Evolutionary conservation across 108 stramenopile genomes (phyloP), one percentile per base, ranked within the genome.

Genomic region (Cyclotella choctawhatcheeana): DNA sequence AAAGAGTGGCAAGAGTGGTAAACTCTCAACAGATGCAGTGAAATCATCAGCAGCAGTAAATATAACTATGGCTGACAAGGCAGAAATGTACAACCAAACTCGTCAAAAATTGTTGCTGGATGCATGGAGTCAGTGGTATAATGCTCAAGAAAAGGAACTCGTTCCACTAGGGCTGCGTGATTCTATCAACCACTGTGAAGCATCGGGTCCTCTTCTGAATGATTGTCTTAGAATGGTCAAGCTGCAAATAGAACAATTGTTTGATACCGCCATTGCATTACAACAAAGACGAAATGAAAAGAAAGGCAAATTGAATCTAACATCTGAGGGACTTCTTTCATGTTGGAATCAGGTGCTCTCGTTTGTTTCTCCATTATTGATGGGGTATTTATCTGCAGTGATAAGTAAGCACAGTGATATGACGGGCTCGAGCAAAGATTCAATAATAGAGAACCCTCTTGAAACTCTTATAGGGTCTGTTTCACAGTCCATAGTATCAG

Each of bases 361-460:
- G 4, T 78, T 78, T 45, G 56, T 78, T 27, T 66, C 64, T 30
- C 69, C 77, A 13, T 59, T 78, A 45, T 43, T 78, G 37, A 44
- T 33, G 35, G 29, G 43, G 34, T 47, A 58, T 31, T 55, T 74
- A 13, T 22, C 37, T 30, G 6, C 6, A 5, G 32, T 48, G 33
- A 37, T 64, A 18, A 10, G 14, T 16, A 34, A 50, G n/a, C 27
- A 43, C n/a, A 22, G 22, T 14, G 31, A 34, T n/a, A 27, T 12
- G 17, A 43, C 10, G 20, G n/a, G n/a, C n/a, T n/a, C n/a, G n/a
- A n/a, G n/a, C n/a, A n/a, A n/a, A n/a, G n/a, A n/a, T n/a, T 25
- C 27, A 22, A 12, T 20, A 13, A 43, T 50, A 37, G 35, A 60
- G 32, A 24, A n/a, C 2, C 18, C 62, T 18, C 31, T 76, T 18